These are phyloP conservation scores for Glycine latifolia DNA, from an alignment of 306 rosid species.

Conservation along the genomic window DNA sequence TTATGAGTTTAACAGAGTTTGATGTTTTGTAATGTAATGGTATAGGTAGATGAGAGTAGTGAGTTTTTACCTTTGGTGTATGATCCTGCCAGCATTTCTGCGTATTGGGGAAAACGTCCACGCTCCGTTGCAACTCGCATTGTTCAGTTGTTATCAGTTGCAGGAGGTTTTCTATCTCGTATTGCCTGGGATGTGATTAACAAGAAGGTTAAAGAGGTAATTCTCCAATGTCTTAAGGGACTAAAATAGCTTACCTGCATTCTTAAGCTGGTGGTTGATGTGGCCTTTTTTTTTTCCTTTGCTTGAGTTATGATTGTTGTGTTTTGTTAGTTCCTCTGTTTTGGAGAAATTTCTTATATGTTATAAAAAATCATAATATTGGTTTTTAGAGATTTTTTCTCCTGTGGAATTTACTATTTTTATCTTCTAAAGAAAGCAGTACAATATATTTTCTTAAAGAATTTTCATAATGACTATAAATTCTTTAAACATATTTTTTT, in stretches of 20 bases:
- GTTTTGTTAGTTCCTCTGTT: conserved; percentile 14
- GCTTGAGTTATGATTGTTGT: conserved; percentile 18
- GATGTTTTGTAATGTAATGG: conserved; percentile 40
- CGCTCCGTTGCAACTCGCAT: conserved; percentile 89
- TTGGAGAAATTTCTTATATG: background rate
- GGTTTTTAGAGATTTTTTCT: background rate
- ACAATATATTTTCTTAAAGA: background rate
- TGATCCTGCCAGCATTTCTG: conserved; percentile 85
- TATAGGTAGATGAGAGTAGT: conserved; percentile 91
- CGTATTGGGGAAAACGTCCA: conserved; percentile 98
- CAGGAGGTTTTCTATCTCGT: conserved; percentile 95
- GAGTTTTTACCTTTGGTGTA: conserved; percentile 91
- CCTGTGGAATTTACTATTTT: background rate
- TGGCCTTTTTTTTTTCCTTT: background rate
- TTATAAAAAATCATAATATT: background rate
- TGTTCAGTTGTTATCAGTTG: conserved; percentile 87
- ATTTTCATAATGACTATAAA: background rate
- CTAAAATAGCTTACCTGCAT: background rate
- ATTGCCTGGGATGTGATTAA: conserved; percentile 77
- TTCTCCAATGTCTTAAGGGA: conserved; percentile 7
- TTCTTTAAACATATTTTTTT: background rate
- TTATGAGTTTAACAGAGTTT: conserved; percentile 6
- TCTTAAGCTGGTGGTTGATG: conserved; percentile 4
- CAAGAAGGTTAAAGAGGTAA: conserved; percentile 91
- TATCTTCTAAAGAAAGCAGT: background rate